These are phyloP conservation scores for Beauveria sp. DNA, from an alignment of 2,329 filamentous ascomycete species.

Conservation along the genomic window DNA sequence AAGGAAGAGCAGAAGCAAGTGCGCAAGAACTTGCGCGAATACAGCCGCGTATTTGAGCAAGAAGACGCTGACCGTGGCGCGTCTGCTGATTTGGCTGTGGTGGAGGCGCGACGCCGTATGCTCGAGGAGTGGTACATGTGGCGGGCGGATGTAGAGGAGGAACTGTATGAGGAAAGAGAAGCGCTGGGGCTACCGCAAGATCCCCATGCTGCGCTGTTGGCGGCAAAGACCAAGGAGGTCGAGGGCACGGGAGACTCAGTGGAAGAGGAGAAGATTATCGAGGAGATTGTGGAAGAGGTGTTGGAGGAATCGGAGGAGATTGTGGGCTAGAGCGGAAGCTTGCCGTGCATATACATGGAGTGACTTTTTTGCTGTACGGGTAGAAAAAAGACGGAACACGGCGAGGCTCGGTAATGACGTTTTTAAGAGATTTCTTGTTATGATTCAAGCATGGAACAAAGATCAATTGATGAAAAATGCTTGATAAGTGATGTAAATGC, in stretches of 20 bases:
- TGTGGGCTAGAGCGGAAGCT: slow-evolving; percentile 27
- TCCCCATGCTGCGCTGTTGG: slow-evolving; percentile 53
- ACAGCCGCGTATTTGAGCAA: slow-evolving; percentile 90
- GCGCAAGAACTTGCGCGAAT: slow-evolving; percentile 97
- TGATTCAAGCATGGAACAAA: slow-evolving; percentile 6
- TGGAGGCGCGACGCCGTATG: slow-evolving; percentile 74
- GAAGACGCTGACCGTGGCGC: slow-evolving; percentile 90
- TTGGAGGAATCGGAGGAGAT: slow-evolving; percentile 80
- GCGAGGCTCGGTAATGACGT: slow-evolving; percentile 28
- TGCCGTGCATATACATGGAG: slow-evolving; percentile 7
- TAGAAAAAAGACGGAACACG: slow-evolving; percentile 23
- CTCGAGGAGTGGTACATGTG: slow-evolving; percentile 87
- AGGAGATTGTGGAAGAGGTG: slow-evolving; percentile 82
- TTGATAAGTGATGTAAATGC: too few species aligned
- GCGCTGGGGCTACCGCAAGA: slow-evolving; percentile 59
- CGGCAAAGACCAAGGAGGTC: slow-evolving; percentile 45
- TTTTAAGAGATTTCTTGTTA: slow-evolving; percentile 10
- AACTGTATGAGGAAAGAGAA: slow-evolving; percentile 64
- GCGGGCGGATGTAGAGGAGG: slow-evolving; percentile 65
- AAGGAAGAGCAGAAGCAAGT: slow-evolving; percentile 98
- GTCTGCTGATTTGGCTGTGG: slow-evolving; percentile 86
- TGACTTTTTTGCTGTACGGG: slow-evolving; percentile 23
- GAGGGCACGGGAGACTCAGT: slow-evolving; percentile 41
- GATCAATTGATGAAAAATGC: background rate
- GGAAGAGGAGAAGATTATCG: slow-evolving; percentile 71